A percentile compares a stretch with the other conserved stretches of the same genome.
phyloP scores from a whole-genome alignment of 495 filamentous ascomycete genomes.

The Sordaria brevicollis region DNA sequence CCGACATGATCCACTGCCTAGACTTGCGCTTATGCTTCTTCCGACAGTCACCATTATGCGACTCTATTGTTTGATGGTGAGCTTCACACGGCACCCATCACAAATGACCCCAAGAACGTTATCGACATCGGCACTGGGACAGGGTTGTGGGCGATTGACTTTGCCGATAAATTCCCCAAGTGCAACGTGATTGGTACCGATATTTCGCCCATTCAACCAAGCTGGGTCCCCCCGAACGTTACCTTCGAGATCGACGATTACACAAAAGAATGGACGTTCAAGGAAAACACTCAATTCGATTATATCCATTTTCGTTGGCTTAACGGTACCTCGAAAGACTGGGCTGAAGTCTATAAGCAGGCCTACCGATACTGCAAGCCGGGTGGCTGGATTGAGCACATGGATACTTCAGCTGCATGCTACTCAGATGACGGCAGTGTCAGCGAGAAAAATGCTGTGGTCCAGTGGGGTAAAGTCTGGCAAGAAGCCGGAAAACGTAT shows the following conservation, averaged over 20 bases:
- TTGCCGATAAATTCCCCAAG: conserved; percentile 35
- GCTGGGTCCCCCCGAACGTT: conserved; percentile 34
- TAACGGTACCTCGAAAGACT: conserved; percentile 40
- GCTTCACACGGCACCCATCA: conserved; percentile 44
- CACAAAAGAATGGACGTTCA: conserved; percentile 34
- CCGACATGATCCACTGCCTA: conserved; percentile 12
- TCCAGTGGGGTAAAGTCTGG: conserved; percentile 16
- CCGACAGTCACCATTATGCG: conserved; percentile 17
- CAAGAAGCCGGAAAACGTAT: conserved; percentile 13
- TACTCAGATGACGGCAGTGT: background rate
- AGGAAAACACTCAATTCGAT: conserved; percentile 38
- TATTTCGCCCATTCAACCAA: conserved; percentile 45
- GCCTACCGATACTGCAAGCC: conserved; percentile 23
- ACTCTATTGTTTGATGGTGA: conserved; percentile 37
- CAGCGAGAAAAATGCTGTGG: background rate
- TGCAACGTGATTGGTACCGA: conserved; percentile 50
- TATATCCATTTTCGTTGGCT: conserved; percentile 46
- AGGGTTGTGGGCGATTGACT: conserved; percentile 4
- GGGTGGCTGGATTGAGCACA: conserved; percentile 22
- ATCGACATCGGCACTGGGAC: no score
- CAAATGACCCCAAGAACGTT: conserved; percentile 11
- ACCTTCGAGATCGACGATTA: conserved; percentile 43
- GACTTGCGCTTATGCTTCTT: conserved; percentile 14
- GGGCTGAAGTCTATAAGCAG: conserved; percentile 29
- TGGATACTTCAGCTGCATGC: background rate